Evolutionary conservation across 2,329 filamentous ascomycete genomes (phyloP).

Genomic region (Aspergillus persii): DNA sequence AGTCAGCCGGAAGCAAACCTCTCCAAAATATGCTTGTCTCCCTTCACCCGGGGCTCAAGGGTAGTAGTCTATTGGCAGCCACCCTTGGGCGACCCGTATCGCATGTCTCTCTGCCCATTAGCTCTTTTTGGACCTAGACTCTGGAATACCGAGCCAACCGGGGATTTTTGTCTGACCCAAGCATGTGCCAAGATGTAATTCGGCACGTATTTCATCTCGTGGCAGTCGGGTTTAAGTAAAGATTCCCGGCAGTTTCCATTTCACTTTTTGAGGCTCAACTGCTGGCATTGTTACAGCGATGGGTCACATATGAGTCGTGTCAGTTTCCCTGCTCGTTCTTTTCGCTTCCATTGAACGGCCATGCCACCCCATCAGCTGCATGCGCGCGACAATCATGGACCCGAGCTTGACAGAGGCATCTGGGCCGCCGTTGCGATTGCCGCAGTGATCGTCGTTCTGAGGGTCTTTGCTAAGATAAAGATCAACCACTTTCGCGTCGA

Average conservation of each 20-base stretch:
- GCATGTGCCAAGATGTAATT: background rate
- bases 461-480: slow-evolving; percentile 30
- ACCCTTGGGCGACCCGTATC: background rate
- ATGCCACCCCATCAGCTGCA: background rate
- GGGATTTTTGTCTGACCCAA: background rate
- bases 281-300: background rate
- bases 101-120: too few species aligned
- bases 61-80: background rate
- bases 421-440: slow-evolving; percentile 29
- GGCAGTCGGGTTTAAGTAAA: background rate
- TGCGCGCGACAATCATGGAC: slow-evolving; percentile 12
- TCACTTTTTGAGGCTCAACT: background rate
- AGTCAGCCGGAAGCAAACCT: background rate
- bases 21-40: background rate
- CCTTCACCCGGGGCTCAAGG: background rate
- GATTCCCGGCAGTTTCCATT: background rate
- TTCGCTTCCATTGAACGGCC: background rate
- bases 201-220: background rate
- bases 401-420: slow-evolving; percentile 23
- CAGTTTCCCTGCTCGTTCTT: background rate
- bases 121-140: background rate
- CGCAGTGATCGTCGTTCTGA: slow-evolving; percentile 24
- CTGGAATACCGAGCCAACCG: background rate
- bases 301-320: background rate
- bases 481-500: slow-evolving; percentile 28